These are phyloP conservation scores for Curvularia hawaiiensis DNA, from an alignment of 2,329 filamentous ascomycete species.

Conservation along the genomic window DNA sequence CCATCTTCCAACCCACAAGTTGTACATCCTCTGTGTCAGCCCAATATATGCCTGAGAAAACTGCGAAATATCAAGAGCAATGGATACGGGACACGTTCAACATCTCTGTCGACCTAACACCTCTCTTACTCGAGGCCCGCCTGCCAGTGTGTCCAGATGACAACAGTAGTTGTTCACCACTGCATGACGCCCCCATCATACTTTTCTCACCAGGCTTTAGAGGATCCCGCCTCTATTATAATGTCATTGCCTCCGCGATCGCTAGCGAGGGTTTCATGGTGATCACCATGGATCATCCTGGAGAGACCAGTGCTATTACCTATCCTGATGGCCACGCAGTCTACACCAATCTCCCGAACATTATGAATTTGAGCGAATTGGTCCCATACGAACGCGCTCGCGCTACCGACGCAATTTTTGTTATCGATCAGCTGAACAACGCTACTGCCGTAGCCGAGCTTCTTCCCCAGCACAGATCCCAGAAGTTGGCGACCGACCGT, in stretches of 20 bases:
- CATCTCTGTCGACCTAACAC: conserved; percentile 22
- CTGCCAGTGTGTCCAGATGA: conserved; percentile 23
- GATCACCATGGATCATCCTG: conserved; percentile 56
- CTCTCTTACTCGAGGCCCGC: conserved; percentile 27
- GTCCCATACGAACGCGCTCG: conserved; percentile 11
- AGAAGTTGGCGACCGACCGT: conserved; percentile 14
- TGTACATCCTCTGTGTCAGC: conserved; percentile 21
- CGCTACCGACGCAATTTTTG: conserved; percentile 27
- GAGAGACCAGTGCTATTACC: conserved; percentile 54
- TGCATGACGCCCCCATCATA: conserved; percentile 29
- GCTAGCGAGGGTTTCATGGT: conserved; percentile 56
- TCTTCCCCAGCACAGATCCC: conserved; percentile 18
- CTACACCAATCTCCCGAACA: conserved; percentile 10
- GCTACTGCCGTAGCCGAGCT: conserved; percentile 24
- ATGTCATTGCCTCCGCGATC: conserved; percentile 51
- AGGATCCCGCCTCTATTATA: conserved; percentile 50
- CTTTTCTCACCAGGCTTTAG: conserved; percentile 54
- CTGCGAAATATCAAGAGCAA: conserved; percentile 25
- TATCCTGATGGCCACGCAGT: conserved; percentile 50
- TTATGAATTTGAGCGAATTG: neutral
- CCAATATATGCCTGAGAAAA: conserved; percentile 28
- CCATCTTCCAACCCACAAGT: conserved; percentile 26
- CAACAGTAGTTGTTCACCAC: conserved; percentile 12
- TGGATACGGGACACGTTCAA: conserved; percentile 21
- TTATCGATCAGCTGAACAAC: conserved; percentile 32